Base-by-base conservation (phyloP, 352 stramenopile species). In the Aphanomyces stellatus region DNA sequence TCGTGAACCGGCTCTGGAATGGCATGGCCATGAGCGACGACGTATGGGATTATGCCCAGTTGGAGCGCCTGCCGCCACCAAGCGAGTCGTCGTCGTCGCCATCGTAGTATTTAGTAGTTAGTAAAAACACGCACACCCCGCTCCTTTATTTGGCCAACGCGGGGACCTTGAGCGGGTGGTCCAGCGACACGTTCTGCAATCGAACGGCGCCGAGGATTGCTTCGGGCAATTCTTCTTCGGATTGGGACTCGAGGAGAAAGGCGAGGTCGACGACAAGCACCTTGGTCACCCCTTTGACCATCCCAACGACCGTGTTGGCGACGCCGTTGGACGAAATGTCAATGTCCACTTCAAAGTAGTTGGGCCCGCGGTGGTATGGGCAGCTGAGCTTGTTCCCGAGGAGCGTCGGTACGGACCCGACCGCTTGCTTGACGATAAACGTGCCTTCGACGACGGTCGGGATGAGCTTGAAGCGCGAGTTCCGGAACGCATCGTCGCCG, bases 251-350 rank as follows among this genome's bases (percentile, higher is more conserved):
- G 22, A 96, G 75, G 51, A 96, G 62, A 72, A 96, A 96, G 13
- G 88, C 87, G 82, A 95, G 82, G 73, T 96, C 88, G 53, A 96
- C 82, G 2, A 95, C 87, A 1, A 96, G 78, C 27, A 87, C 90
- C 74, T 92, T 94, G 53, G 87, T 94, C 49, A 93, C 87, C 34
- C 87, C 85, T 69, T 93, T 87, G 51, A 96, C 88, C 83, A 96
- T 93, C 30, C 74, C 81, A 56, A 88, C 82, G 46, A 96, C 87
- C 59, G 81, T 88, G 42, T 80, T 76, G 53, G 87, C 88, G 42
- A 90, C 75, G 0, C 76, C 82, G 59, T 78, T 93, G 28, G 82
- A 91, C 24, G 78, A 77, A 6, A 96, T 77, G 71, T 96, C 88
- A 62, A 96, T 72, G 48, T 94, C 88, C 42, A 95, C 73, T 69